phyloP scores from a whole-genome alignment of 495 filamentous ascomycete genomes.

The Aspergillus leporis region DNA sequence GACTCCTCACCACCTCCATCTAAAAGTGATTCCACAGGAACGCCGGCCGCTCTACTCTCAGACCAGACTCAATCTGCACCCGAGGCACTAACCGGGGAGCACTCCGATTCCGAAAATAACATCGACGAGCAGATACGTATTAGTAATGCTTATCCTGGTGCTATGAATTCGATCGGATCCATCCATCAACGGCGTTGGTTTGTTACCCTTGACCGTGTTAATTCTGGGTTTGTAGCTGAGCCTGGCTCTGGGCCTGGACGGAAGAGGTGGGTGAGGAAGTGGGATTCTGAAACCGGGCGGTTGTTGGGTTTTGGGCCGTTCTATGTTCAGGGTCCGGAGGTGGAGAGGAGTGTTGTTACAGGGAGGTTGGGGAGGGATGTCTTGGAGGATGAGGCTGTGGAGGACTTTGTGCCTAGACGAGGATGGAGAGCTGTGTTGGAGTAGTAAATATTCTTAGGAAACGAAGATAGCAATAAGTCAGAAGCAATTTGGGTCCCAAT shows the following conservation, averaged over 20 bases:
- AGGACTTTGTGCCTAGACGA: constrained; percentile 52
- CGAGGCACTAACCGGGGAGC: not conserved
- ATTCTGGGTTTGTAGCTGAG: constrained; percentile 53
- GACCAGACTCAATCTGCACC: not conserved
- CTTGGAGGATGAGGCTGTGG: constrained; percentile 57
- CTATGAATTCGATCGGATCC: constrained; percentile 60
- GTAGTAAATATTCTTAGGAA: constrained; percentile 25
- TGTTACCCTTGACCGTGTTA: constrained; percentile 53
- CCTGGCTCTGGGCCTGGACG: constrained; percentile 18
- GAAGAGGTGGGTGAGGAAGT: constrained; percentile 27
- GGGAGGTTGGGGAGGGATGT: constrained; percentile 57
- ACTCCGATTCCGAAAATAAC: constrained; percentile 19
- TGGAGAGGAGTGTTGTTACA: constrained; percentile 63
- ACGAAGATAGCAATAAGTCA: too few species aligned
- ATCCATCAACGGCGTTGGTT: constrained; percentile 67
- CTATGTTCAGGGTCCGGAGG: constrained; percentile 55
- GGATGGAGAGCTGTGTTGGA: constrained; percentile 59
- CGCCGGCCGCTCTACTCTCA: not conserved
- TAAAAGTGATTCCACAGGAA: not conserved
- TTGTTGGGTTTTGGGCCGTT: constrained; percentile 54
- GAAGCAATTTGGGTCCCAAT: not conserved
- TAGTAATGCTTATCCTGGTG: constrained; percentile 65
- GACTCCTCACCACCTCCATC: not conserved
- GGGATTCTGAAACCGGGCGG: constrained; percentile 12
- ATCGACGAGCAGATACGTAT: constrained; percentile 52